Percentiles rank a stretch among this genome's conserved stretches.
Conservation (phyloP, 306 rosid genomes). For the Pyrus pyrifolia region DNA sequence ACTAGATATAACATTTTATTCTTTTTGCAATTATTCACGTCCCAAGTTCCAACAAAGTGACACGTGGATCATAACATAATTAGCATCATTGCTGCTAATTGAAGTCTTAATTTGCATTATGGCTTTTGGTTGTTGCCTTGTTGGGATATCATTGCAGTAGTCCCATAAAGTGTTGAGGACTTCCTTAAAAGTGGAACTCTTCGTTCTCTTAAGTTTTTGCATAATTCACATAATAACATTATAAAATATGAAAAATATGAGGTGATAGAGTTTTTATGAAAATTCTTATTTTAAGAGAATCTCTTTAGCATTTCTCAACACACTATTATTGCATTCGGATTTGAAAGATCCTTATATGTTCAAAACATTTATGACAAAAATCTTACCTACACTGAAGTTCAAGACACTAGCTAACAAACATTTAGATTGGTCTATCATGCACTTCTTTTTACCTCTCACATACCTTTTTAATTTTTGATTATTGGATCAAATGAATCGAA, state of each 20-base stretch:
- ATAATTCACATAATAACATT: too few species aligned
- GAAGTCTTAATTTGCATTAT: neutral
- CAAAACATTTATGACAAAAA: neutral
- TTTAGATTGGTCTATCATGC: too few species aligned
- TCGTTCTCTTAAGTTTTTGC: too few species aligned
- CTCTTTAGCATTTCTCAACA: neutral
- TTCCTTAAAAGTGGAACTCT: accelerated
- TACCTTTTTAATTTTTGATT: too few species aligned
- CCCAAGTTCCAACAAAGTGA: neutral
- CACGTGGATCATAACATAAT: neutral
- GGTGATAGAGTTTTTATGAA: too few species aligned
- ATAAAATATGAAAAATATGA: too few species aligned
- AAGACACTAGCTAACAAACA: neutral
- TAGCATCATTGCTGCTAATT: neutral
- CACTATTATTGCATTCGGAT: neutral
- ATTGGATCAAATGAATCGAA: too few species aligned
- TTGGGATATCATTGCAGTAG: neutral
- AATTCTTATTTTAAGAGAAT: too few species aligned
- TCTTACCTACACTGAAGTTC: neutral
- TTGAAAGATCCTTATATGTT: neutral
- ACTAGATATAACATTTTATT: too few species aligned
- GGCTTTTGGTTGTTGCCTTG: neutral
- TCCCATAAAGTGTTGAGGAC: too few species aligned
- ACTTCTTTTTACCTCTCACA: too few species aligned
- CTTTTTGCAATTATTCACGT: too few species aligned